Evolutionary conservation across 2,329 filamentous ascomycete genomes (phyloP).

Genomic region (Cryphonectria radicalis): DNA sequence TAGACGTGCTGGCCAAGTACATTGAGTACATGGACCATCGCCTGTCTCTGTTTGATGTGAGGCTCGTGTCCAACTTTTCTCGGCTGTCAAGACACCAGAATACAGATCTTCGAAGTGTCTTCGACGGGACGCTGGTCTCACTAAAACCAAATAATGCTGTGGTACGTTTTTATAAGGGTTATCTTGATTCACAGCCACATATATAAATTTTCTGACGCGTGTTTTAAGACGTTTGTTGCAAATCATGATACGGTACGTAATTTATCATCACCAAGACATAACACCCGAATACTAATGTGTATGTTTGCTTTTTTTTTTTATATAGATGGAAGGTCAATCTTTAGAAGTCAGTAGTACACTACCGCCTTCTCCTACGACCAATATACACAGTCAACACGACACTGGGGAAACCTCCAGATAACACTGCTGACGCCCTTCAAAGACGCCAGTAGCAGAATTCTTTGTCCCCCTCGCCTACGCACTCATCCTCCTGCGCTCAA

Average conservation of each 20-base stretch:
- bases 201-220: background rate
- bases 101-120: constrained; percentile 63
- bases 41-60: constrained; percentile 66
- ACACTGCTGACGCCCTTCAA: constrained; percentile 7
- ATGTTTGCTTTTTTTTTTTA: background rate
- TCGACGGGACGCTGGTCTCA: constrained; percentile 60
- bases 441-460: constrained; percentile 61
- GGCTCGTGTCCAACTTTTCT: constrained; percentile 69
- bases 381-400: background rate
- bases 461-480: constrained; percentile 72
- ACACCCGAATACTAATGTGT: background rate
- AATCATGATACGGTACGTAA: constrained; percentile 65
- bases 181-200: background rate
- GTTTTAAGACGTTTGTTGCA: constrained; percentile 61
- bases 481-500: constrained; percentile 64
- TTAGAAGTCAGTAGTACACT: constrained; percentile 49
- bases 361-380: background rate
- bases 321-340: constrained; percentile 49
- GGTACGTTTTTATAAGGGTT: constrained; percentile 41
- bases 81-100: constrained; percentile 55
- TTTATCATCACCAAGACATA: too few relatives aligned
- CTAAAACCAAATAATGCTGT: constrained; percentile 59
- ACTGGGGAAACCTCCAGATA: too few relatives aligned
- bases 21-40: constrained; percentile 60
- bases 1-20: constrained; percentile 59